A percentile compares a stretch with the other conserved stretches of the same genome.
These are phyloP conservation scores for Neurospora terricola DNA, from an alignment of 495 filamentous ascomycete species.

Conservation along the genomic window DNA sequence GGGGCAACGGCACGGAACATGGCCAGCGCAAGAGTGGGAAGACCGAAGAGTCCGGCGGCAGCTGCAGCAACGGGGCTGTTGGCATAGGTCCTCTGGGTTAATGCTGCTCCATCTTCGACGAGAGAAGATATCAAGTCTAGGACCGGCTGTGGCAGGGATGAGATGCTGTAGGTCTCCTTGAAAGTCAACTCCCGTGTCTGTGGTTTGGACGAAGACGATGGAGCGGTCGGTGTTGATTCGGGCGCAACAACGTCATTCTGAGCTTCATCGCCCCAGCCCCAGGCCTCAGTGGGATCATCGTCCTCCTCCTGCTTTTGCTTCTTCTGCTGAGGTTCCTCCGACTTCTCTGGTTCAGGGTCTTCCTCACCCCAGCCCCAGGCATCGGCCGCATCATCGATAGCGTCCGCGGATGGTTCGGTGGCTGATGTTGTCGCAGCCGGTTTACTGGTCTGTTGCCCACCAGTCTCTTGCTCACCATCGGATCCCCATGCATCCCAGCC, in stretches of 20 bases:
- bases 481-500: conserved; percentile 75
- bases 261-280: conserved; percentile 62
- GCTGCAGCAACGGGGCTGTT: conserved; percentile 53
- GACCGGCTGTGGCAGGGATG: conserved; percentile 70
- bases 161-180: conserved; percentile 78
- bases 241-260: conserved; percentile 3
- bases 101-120: conserved; percentile 56
- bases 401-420: conserved; percentile 5
- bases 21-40: conserved; percentile 77
- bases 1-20: conserved; percentile 86
- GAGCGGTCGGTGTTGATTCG: conserved; percentile 8
- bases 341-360: conserved; percentile 23
- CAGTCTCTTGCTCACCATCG: conserved; percentile 36
- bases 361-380: conserved; percentile 55
- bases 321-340: conserved; percentile 13
- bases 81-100: conserved; percentile 36
- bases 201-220: conserved; percentile 7
- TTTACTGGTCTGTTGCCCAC: conserved; percentile 11
- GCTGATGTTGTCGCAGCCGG: conserved; percentile 1
- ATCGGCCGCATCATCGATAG: conserved; percentile 41
- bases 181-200: conserved; percentile 52
- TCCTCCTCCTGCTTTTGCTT: conserved; percentile 26
- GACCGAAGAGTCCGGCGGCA: conserved; percentile 60
- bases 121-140: conserved; percentile 60
- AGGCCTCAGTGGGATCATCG: conserved; percentile 51